A percentile compares a stretch with the other conserved stretches of the same genome.
Evolutionary conservation across 352 stramenopile species (phyloP).

Genomic region (Phytopythium chamaehyphon): DNA sequence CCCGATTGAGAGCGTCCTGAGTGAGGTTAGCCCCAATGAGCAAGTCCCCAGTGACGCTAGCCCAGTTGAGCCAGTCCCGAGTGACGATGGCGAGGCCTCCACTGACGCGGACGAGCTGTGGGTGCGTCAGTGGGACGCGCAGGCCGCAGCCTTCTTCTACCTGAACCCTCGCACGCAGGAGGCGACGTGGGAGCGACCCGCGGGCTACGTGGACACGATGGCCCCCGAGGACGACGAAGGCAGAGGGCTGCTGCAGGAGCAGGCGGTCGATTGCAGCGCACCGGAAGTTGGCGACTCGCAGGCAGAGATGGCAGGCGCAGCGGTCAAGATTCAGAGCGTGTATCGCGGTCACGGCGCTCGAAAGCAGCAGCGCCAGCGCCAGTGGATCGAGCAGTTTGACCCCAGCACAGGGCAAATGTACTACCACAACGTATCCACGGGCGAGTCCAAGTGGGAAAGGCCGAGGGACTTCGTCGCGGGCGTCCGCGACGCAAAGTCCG

Average conservation of each 20-base stretch:
- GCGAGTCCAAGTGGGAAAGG: slow-evolving; percentile 37
- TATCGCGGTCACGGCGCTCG: slow-evolving; percentile 22
- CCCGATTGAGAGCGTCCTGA: no score
- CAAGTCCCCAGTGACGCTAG: no score
- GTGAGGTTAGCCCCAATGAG: no score
- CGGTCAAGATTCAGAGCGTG: slow-evolving; percentile 32
- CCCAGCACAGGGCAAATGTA: slow-evolving; percentile 26
- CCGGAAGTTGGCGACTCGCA: not conserved
- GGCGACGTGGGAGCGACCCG: slow-evolving; percentile 24
- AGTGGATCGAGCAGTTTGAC: slow-evolving; percentile 56
- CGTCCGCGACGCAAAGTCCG: slow-evolving; percentile 25
- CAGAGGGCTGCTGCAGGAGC: not conserved
- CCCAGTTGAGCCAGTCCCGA: not conserved
- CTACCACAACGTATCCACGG: slow-evolving; percentile 46
- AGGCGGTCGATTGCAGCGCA: no score
- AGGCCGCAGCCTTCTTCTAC: slow-evolving; percentile 22
- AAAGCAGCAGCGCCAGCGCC: slow-evolving; percentile 12
- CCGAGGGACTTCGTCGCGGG: slow-evolving; percentile 28
- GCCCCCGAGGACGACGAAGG: slow-evolving; percentile 4
- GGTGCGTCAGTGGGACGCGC: slow-evolving; percentile 28
- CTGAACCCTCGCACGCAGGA: slow-evolving; percentile 28
- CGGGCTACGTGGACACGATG: slow-evolving; percentile 19
- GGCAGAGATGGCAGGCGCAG: slow-evolving; percentile 6
- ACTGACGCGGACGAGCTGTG: slow-evolving; percentile 7
- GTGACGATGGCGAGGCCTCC: not conserved